phyloP scores from a whole-genome alignment of 371 early-diverging fungal genomes.

The Apophysomyces sp. region DNA sequence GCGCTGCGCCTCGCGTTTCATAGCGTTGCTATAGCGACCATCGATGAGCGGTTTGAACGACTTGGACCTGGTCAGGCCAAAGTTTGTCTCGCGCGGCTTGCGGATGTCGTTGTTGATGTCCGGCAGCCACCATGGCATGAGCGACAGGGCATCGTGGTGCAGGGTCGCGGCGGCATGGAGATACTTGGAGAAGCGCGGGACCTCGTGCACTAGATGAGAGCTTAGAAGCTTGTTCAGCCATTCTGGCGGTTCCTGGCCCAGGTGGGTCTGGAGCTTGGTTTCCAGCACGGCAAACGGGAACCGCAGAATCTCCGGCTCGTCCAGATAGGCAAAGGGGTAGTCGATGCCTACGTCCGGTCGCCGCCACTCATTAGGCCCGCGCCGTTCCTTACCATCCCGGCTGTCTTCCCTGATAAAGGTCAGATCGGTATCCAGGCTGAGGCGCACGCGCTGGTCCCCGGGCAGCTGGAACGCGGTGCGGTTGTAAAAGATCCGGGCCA shows the following conservation, averaged over 20 bases:
- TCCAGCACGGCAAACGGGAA: constrained; percentile 97
- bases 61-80: background rate
- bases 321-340: constrained; percentile 76
- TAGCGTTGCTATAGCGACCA: background rate
- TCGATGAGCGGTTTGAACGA: background rate
- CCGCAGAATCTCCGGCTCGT: constrained; percentile 71
- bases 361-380: constrained; percentile 86
- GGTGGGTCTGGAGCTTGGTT: constrained; percentile 88
- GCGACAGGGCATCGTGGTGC: constrained; percentile 68
- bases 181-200: constrained; percentile 96
- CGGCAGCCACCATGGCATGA: constrained; percentile 90
- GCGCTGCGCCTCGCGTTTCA: background rate
- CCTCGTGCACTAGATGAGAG: constrained; percentile 85
- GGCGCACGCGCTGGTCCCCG: constrained; percentile 90
- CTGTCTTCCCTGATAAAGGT: constrained; percentile 93
- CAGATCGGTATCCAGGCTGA: constrained; percentile 93
- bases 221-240: constrained; percentile 89
- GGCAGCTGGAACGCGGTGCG: constrained; percentile 98
- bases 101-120: constrained; percentile 39
- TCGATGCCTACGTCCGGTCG: constrained; percentile 81
- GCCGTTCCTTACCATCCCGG: constrained; percentile 43
- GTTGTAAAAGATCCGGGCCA: constrained; percentile 90
- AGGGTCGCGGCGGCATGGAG: constrained; percentile 90
- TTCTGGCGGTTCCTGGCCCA: constrained; percentile 80
- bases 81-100: constrained; percentile 15